Evolutionary conservation across 768 basidiomycete species (phyloP), one percentile per base, ranked within the genome.

Genomic region (Postia placenta): DNA sequence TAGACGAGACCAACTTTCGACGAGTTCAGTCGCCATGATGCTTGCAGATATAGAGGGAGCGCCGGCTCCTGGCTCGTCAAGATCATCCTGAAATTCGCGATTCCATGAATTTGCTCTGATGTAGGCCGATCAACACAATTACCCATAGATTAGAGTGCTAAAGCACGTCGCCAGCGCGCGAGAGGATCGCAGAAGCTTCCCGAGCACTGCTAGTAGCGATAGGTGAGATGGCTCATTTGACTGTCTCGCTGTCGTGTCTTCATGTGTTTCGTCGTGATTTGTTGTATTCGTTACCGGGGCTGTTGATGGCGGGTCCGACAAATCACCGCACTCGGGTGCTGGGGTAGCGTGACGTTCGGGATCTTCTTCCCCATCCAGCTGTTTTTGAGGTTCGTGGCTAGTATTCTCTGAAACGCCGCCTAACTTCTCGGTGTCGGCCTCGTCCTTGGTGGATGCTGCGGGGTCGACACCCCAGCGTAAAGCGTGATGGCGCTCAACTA

Each of bases 1-100:
- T 81, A 83, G 14, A 85, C 74, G n/a, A 87, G 56, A 6, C 87
- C 87, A 9, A 85, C 80, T 60, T 66, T 60, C 1, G 62, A 56
- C 1, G 67, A 60, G 49, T 62, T 47, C 28, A 70, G 58, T 5
- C 58, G 56, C 56, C 64, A 73, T 4, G 61, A 56, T 5, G 54
- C 53, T 43, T 68, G 63, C 17, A 71, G 48, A 45, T 69, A 60
- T 19, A 73, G 56, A 0, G 70, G 69, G 0, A 72, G 50, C 12
- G 66, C 64, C 1, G 69, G 66, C 38, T 71, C 70, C 42, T 60
- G 54, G 6, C 54, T 51, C 14, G 60, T 59, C 48, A 56, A 64
- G 14, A 63, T 43, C 40, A 64, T 54, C 38, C 64, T 65, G 40
- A 28, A 14, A 17, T 28, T 2, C 12, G 27, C 43, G 11, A 35